These are phyloP conservation scores for Vaccinium corymbosum DNA, from an alignment of 148 eudicot genomes.

Conservation along the genomic window DNA sequence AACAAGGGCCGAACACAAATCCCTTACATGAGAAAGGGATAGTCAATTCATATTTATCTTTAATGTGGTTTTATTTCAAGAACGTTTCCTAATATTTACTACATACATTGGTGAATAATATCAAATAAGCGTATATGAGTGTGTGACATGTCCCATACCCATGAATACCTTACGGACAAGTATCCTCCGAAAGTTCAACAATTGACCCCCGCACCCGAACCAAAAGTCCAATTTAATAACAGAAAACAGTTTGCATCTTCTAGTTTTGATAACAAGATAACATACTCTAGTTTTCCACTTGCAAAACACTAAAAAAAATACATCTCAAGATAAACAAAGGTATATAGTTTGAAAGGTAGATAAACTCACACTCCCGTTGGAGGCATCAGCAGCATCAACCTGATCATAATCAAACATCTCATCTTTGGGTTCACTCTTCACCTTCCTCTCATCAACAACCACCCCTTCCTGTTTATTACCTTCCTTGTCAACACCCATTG, in stretches of 20 bases:
- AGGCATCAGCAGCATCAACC: constrained; percentile 2
- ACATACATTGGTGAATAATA: not conserved
- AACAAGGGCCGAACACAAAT: not conserved
- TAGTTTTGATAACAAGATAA: not conserved
- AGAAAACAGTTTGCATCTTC: not conserved
- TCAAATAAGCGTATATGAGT: not conserved
- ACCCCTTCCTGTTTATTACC: constrained; percentile 15
- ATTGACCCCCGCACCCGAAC: not conserved
- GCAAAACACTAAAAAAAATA: not conserved
- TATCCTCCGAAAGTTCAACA: not conserved
- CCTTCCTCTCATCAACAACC: constrained; percentile 24
- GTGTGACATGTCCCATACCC: not conserved
- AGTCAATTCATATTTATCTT: not conserved
- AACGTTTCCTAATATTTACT: not conserved
- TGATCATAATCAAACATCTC: constrained; percentile 18
- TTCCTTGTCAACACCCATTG: constrained; percentile 22
- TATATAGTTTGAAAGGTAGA: not conserved
- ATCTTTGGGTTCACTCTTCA: constrained; percentile 24
- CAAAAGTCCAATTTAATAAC: not conserved
- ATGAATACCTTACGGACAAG: not conserved
- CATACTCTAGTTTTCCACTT: not conserved
- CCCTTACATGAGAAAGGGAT: not conserved
- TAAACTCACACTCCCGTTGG: constrained; percentile 44
- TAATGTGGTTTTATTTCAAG: not conserved
- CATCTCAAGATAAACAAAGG: not conserved